Base-by-base conservation (phyloP, 2,329 filamentous ascomycete genomes). In the Monilinia fructigena region DNA sequence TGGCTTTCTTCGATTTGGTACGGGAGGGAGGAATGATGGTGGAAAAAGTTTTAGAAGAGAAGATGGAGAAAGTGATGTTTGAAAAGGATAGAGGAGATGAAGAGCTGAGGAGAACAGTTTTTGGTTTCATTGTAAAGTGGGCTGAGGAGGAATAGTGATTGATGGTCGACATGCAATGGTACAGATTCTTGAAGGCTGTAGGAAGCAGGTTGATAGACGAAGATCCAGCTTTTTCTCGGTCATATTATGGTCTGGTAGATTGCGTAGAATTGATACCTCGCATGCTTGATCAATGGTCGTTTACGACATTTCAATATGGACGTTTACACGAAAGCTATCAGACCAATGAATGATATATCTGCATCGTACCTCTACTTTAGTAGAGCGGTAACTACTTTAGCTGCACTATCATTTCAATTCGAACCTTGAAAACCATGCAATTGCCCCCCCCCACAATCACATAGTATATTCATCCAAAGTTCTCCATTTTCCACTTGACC, bases 21-120 rank as follows among this genome's bases (percentile, higher is more conserved):
- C 82, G 85, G 67, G 84, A 85, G 62, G 83, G 81, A 59, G 93
- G 92, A 0, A 90, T 97, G 68, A 78, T 79, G 20, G 93, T 97
- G 3, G 88, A 89, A 70, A 92, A 94, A 80, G 83, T 96, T 45
- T 81, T 93, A 58, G 92, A 97, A 78, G 86, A 89, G 77, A 85
- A 89, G 72, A 87, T 96, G 86, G 92, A 94, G 47, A 88, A 88
- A 75, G 90, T 93, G 70, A 87, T 98, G 81, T 97, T 98, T 78
- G 91, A 93, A 74, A 85, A 93, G 72, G 93, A 97, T 76, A 89
- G 88, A 20, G 94, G 94, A 48, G 92, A 96, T 78, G 86, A 94
- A 78, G 84, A 88, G 70, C 81, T 96, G 67, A 85, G 92, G 70
- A 88, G 91, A 76, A 96, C 91, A 10, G 92, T 96, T 16, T 76